A percentile compares a stretch with the other conserved stretches of the same genome.
phyloP scores from a whole-genome alignment of 352 stramenopile species.

The Phytophthora sansomeana region DNA sequence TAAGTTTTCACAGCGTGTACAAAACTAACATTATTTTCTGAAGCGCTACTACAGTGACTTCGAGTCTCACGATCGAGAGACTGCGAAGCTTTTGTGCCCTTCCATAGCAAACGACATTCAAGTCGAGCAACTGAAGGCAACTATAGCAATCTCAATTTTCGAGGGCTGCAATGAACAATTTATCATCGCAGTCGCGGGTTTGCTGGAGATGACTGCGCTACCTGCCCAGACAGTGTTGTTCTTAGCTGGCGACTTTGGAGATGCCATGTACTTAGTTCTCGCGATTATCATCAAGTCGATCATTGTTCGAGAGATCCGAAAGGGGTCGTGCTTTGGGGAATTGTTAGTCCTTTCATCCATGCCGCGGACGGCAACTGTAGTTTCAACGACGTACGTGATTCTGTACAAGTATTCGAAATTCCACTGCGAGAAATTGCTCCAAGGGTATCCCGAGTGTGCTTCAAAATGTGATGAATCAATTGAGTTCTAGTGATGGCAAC shows the following conservation, averaged over 20 bases:
- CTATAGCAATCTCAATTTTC: constrained; percentile 67
- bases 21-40: background rate
- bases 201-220: constrained; percentile 68
- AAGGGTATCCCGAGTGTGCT: constrained; percentile 59
- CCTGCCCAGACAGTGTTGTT: constrained; percentile 69
- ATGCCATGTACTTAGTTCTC: constrained; percentile 84
- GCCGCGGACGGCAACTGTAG: constrained; percentile 59
- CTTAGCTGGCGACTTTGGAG: constrained; percentile 55
- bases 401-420: constrained; percentile 74
- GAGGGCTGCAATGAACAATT: constrained; percentile 64
- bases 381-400: constrained; percentile 71
- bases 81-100: constrained; percentile 71
- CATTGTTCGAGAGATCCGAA: constrained; percentile 76
- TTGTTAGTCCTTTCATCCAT: constrained; percentile 72
- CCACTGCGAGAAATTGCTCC: constrained; percentile 58
- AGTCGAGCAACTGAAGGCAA: constrained; percentile 66
- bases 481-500: constrained; percentile 26
- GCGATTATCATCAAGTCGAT: constrained; percentile 61
- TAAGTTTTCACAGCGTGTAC: background rate
- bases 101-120: constrained; percentile 84
- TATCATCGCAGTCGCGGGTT: constrained; percentile 62
- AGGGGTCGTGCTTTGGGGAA: constrained; percentile 74
- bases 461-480: constrained; percentile 14
- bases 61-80: constrained; percentile 76
- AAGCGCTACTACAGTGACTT: constrained; percentile 73